Evolutionary conservation across 192 early-diverging fungal species (phyloP), one percentile per base, ranked within the genome.

Genomic region (Coemansia sp.): DNA sequence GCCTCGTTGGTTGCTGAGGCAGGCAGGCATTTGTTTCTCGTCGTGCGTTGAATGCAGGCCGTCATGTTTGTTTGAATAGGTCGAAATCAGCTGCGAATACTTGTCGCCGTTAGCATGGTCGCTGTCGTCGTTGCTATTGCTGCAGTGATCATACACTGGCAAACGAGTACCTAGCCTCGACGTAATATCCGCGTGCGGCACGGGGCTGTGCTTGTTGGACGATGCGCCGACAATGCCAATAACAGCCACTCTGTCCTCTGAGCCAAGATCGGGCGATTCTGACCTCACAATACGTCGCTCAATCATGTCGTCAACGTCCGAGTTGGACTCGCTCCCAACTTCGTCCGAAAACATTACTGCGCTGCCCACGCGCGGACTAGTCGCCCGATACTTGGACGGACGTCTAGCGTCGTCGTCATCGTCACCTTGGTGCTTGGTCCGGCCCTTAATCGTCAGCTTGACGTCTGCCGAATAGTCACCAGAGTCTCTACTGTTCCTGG

Each of bases 361-460:
- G 45, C 39, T 53, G 8, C 38, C 21, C 15, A 41, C 42, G 13
- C 40, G 51, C 22, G 70, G 70, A 7, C 70, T 73, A 22, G 37
- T 19, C 5, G 41, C 37, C 36, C 55, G 54, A 18, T 46, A 43
- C 29, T 62, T 73, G 10, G 45, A 7, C 1, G 19, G 29, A 11
- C 51, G 34, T 35, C 47, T 51, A 5, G 31, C 30, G 13, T 21
- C 13, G 1, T 15, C 8, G 10, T 53, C 53, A 0, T 49, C 39
- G 6, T 53, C 54, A 15, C 64, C 51, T 22, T 39, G 38, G 26
- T 65, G 56, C 56, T 58, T 73, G 18, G 49, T 73, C 15, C 51
- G 38, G 30, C 70, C 70, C 36, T 73, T 73, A 11, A 66, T 73
- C 2, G 45, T 49, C 63, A 73, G 26, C 18, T 55, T 6, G 21